Evolutionary conservation across 371 early-diverging fungal species (phyloP), one percentile per base, ranked within the genome.

Genomic region (Mucor piriformis): DNA sequence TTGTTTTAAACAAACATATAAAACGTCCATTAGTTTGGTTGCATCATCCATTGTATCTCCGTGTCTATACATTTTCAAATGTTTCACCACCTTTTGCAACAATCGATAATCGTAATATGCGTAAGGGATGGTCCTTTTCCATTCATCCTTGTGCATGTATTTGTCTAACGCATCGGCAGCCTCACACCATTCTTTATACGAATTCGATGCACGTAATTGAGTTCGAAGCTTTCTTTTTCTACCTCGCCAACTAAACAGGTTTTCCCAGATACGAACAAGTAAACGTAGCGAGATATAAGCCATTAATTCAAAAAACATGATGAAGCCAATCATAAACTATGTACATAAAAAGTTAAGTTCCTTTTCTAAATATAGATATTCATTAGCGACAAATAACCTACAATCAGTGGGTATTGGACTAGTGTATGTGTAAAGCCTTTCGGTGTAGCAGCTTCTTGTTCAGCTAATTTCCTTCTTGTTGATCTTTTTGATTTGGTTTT

Each of bases 261-360:
- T 83, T 69, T 92, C 94, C 84, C 88, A 91, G n/a, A 86, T 40
- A 29, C 82, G 77, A 21, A 94, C 94, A 29, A 87, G 67, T 67
- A 88, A 86, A 32, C 92, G 83, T 55, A 92, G 68, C 20, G 79
- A 68, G 40, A 88, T 61, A 57, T 92, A 91, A 7, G 88, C 63
- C n/a, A 81, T 50, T 23, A 92, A 66, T 72, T 93, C 92, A 25
- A 92, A 53, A 23, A 78, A 54, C 20, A 93, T 83, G 53, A 88
- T 78, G 11, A 72, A 51, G 23, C 84, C 79, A 53, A 91, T 86
- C 21, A 76, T 40, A 21, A 83, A 49, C 91, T 91, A 38, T n/a
- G 12, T 25, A 51, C 29, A 29, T 29, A 43, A 11, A 18, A 32
- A n/a, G n/a, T n/a, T n/a, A n/a, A n/a, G n/a, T n/a, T n/a, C n/a